Base-by-base conservation (phyloP, 78 protist species). In the Mantamonas sphyraenae region DNA sequence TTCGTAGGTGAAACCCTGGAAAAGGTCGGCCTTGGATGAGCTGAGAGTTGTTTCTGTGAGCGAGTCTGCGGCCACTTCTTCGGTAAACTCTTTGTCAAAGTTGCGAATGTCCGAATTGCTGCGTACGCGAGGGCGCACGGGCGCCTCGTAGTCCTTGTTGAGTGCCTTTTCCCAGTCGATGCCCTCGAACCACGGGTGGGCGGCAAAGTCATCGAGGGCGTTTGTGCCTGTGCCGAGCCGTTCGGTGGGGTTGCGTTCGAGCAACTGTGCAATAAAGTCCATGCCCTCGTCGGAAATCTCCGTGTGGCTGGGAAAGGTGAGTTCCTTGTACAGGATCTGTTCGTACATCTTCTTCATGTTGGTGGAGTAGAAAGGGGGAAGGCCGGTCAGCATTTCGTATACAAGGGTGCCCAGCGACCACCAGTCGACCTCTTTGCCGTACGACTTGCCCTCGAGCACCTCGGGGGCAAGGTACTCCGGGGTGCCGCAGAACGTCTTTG, bases 401-500 rank as follows among this genome's bases (percentile, higher is more conserved):
- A 76, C 53, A 55, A 91, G 76, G 17, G 82, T 55, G 34, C 95
- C 96, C 5, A 94, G 64, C 47, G 84, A n/a, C 98, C 96, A 94
- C 93, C 94, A 92, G 65, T 94, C 96, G 10, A 91, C 95, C 0
- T 75, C 43, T n/a, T 34, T 60, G 28, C 79, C 80, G 70, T 90
- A 76, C 9, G 77, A 85, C 59, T 38, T 24, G 34, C 80, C 63
- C 58, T 4, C 9, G 35, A 91, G 53, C 9, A 86, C 56, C 63
- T 91, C 96, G 26, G 96, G 96, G 3, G 93, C 96, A n/a, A 89
- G 80, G 79, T 93, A 93, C 80, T 93, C 94, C 16, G 97, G 93
- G 26, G 97, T 88, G 31, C 97, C 97, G 66, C 97, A 93, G 83
- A 93, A 85, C 1, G 97, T 93, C 24, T 75, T 71, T 17, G 93